Evolutionary conservation across 108 stramenopile genomes (phyloP), one percentile per base, ranked within the genome.

Genomic region (Skeletonema menzelii): DNA sequence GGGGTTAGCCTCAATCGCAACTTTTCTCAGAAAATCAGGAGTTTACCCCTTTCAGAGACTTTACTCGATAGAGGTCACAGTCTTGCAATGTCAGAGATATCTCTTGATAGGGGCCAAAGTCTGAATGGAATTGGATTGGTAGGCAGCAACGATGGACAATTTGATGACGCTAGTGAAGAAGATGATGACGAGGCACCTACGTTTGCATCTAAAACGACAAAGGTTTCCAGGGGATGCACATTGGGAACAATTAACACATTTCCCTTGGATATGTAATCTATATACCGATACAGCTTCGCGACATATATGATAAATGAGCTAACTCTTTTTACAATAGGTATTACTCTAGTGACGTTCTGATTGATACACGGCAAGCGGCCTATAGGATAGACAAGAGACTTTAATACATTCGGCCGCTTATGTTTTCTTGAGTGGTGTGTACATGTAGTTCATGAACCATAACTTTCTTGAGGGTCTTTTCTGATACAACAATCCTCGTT

Each of bases 81-180:
- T 53, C 49, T 53, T 22, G 49, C 49, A 24, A 53, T 53, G 49
- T 53, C 49, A 10, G 49, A 53, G 49, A 53, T 53, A 53, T 53
- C 49, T 53, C 49, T 53, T 24, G 49, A 53, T n/a, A 20, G 49
- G 49, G 49, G 49, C 8, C 49, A 53, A 17, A 53, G 49, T 53
- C 8, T 53, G 49, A 2, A 8, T 22, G 49, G 49, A 53, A 53
- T 10, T 53, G 46, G 46, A 19, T 53, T 53, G 22, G 24, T 53
- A 6, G 49, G 49, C 2, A 22, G 3, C 1, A 10, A 24, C 49
- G 49, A 53, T 53, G 49, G 49, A 22, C 49, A 53, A 22, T 53
- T 53, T 53, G 49, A 53, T 10, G 49, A 53, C 22, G 49, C 49
- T 8, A 53, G 49, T 22, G 49, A 53, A 53, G 49, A 53, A 8